These are phyloP conservation scores for Oemleria cerasiformis DNA, from an alignment of 306 rosid genomes.

Conservation along the genomic window DNA sequence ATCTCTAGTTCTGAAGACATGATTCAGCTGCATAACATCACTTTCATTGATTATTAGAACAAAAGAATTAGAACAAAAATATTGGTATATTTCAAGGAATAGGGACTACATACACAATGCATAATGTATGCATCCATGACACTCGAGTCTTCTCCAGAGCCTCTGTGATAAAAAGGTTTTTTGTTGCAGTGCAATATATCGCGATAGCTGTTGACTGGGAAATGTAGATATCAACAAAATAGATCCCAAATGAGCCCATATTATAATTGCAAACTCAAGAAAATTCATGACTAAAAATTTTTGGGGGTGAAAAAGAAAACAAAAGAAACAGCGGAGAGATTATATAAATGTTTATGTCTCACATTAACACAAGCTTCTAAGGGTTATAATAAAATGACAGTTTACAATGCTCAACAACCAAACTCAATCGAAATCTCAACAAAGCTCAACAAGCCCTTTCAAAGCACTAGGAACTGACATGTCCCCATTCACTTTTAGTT, in stretches of 20 bases:
- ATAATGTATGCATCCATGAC: slow-evolving; percentile 78
- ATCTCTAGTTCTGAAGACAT: slow-evolving; percentile 73
- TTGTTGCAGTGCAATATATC: slow-evolving; percentile 80
- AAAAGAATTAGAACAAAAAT: slow-evolving; percentile 1
- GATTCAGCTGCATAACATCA: slow-evolving; percentile 72
- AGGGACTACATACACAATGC: slow-evolving; percentile 62
- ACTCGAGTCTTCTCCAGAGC: slow-evolving; percentile 56
- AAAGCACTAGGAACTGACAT: not conserved
- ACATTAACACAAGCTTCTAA: not conserved
- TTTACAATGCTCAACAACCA: not conserved
- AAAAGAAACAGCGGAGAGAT: not conserved
- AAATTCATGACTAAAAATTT: not conserved
- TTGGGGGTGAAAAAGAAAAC: not conserved
- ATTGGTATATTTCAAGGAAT: slow-evolving; percentile 1
- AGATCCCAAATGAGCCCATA: not conserved
- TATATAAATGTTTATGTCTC: not conserved
- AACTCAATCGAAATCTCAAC: not conserved
- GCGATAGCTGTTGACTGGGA: slow-evolving; percentile 72
- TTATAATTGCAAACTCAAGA: not conserved
- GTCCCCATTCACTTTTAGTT: not conserved
- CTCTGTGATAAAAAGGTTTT: slow-evolving; percentile 84
- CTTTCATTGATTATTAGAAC: slow-evolving; percentile 12
- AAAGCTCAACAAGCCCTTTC: not conserved
- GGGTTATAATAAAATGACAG: not conserved
- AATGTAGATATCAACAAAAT: not conserved